Conservation (phyloP, 495 filamentous ascomycete species). For the Penicillium silybi region DNA sequence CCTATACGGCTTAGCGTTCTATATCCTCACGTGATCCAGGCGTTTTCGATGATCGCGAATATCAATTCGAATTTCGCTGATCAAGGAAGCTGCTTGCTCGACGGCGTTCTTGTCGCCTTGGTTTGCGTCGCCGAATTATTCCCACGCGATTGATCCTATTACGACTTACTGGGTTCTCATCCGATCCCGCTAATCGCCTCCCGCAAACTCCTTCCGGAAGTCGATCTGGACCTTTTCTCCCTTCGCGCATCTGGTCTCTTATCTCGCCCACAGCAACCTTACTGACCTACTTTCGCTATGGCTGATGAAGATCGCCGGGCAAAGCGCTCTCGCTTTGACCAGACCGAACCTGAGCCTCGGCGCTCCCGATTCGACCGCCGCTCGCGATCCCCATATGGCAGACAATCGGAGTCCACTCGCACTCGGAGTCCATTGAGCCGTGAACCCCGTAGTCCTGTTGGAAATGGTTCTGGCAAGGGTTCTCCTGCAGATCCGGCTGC, state of each 20-base stretch:
- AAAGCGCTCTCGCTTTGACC: constrained; percentile 90
- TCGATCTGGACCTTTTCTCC: constrained; percentile 13
- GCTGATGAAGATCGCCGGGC: constrained; percentile 72
- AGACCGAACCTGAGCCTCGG: constrained; percentile 73
- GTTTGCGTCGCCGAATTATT: neutral
- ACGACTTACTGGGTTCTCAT: neutral
- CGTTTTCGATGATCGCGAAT: neutral
- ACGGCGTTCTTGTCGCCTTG: neutral
- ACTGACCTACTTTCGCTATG: constrained; percentile 45
- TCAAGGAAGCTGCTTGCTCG: neutral
- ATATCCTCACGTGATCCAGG: neutral
- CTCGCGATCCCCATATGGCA: constrained; percentile 73
- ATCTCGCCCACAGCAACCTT: neutral
- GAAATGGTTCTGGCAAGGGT: constrained; percentile 31
- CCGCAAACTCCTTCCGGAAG: constrained; percentile 22
- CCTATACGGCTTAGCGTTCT: neutral
- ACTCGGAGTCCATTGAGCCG: constrained; percentile 75
- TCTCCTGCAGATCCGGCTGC: constrained; percentile 68
- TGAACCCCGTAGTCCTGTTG: constrained; percentile 51
- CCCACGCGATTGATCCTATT: neutral
- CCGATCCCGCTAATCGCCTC: constrained; percentile 4
- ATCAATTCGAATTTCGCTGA: neutral
- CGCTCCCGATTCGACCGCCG: constrained; percentile 81
- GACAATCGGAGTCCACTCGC: constrained; percentile 58
- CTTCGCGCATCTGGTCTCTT: neutral